A percentile compares a stretch with the other conserved stretches of the same genome.
These are phyloP conservation scores for Xerocomellus amylosporus DNA, from an alignment of 768 basidiomycete species.

Conservation along the genomic window DNA sequence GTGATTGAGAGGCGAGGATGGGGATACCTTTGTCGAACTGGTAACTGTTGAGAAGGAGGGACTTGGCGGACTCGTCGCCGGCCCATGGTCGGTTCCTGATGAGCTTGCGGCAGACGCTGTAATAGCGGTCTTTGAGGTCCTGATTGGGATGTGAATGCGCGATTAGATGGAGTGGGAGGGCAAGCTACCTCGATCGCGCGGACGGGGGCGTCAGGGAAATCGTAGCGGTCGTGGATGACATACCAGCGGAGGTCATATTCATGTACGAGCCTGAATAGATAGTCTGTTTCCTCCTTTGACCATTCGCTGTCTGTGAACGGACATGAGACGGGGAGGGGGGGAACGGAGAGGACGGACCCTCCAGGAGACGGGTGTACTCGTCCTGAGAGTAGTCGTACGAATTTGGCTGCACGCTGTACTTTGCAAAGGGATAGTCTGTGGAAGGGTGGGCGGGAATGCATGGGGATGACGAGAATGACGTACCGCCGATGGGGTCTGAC, in stretches of 20 bases:
- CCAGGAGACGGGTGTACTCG: constrained; percentile 79
- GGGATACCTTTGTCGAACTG: constrained; percentile 81
- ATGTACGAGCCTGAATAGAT: constrained; percentile 75
- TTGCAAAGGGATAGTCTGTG: constrained; percentile 76
- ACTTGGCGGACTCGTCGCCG: constrained; percentile 75
- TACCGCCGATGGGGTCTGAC: constrained; percentile 55
- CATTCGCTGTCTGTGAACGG: constrained; percentile 65
- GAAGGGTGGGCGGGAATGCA: background rate
- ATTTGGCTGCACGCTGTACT: constrained; percentile 71
- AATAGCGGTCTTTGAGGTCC: constrained; percentile 96
- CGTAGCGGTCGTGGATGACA: constrained; percentile 87
- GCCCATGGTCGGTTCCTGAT: constrained; percentile 80
- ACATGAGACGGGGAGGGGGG: background rate
- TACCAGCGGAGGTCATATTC: constrained; percentile 90
- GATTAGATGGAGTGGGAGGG: background rate
- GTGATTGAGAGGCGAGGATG: background rate
- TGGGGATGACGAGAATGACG: constrained; percentile 15
- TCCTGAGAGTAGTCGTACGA: constrained; percentile 75
- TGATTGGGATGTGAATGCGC: constrained; percentile 1
- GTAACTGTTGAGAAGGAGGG: constrained; percentile 64
- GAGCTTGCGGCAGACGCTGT: constrained; percentile 84
- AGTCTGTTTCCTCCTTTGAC: constrained; percentile 92
- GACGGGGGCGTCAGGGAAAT: constrained; percentile 52
- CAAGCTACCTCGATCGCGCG: constrained; percentile 67
- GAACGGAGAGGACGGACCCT: constrained; percentile 45